Evolutionary conservation across 352 stramenopile species (phyloP), one percentile per base, ranked within the genome.

Genomic region (Phytophthora macrochlamydospora): DNA sequence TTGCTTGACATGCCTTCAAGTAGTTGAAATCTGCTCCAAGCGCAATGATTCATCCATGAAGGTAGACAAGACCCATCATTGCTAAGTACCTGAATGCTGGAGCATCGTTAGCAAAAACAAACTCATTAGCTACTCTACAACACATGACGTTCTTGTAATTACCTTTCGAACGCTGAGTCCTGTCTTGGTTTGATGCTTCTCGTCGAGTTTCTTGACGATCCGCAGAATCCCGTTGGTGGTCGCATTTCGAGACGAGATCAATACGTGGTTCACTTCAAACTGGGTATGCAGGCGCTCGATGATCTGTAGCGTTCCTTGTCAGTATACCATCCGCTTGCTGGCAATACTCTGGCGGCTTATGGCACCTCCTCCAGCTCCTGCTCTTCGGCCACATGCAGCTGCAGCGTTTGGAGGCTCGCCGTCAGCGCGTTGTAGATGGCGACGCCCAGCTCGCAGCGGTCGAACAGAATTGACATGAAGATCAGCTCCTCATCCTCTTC

Each of bases 351-450:
- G 18, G 18, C 18, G 18, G 18, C 18, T 24, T 24, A 24, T 24
- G 18, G 12, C 51, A 94, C 82, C 64, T 90, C 72, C 24, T 77
- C 68, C 18, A 92, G 42, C 7, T 89, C 78, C 4, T 75, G 59
- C 12, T 65, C 11, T 32, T 81, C 71, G 2, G 50, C 28, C 45
- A 92, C 73, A 28, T 63, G 54, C 12, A 90, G 44, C 31, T 93
- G 80, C 57, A 92, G 31, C 2, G 76, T 92, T 51, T 85, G 90
- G 28, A 96, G 49, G 40, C 69, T 79, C n/a, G 89, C 81, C 18
- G 79, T 85, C 29, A 81, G 48, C 0, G 78, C 83, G 54, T 96
- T 85, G 55, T 87, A 96, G 28, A 93, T 91, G 2, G 87, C 85
- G 28, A 91, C 76, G 9, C 87, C 87, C 2, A 96, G 54, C 32